Percentiles rank a stretch among this genome's conserved stretches.
Evolutionary conservation across 768 basidiomycete genomes (phyloP).

Genomic region (Boletus reticulatus): DNA sequence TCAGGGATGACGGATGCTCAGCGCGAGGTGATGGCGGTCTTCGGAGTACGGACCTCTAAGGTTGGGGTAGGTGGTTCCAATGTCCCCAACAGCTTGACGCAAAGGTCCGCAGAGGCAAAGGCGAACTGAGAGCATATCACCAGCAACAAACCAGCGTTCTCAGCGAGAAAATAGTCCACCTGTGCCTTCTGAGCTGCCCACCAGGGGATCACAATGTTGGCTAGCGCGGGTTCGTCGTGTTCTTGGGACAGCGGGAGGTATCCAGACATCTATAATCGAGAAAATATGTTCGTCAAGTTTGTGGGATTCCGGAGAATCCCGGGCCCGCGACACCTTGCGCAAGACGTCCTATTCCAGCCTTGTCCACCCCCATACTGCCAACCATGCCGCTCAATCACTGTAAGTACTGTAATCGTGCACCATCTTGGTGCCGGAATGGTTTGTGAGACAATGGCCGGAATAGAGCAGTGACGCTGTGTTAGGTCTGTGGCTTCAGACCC

Average conservation of each 20-base stretch:
- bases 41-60: conserved; percentile 43
- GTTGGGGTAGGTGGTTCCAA: conserved; percentile 58
- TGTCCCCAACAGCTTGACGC: conserved; percentile 60
- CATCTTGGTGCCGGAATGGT: no score
- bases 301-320: no score
- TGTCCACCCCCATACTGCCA: no score
- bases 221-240: neutral
- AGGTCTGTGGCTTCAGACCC: no score
- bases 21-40: neutral
- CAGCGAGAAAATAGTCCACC: conserved; percentile 12
- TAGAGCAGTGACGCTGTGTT: no score
- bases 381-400: no score
- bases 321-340: no score
- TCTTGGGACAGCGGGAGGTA: neutral
- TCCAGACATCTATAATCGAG: neutral
- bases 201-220: neutral
- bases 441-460: no score
- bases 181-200: neutral
- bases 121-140: conserved; percentile 57
- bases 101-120: conserved; percentile 57
- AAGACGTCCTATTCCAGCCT: no score
- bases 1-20: neutral
- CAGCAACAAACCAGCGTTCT: conserved; percentile 59
- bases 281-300: no score
- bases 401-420: no score